Evolutionary conservation across 2,329 filamentous ascomycete species (phyloP).

Genomic region (Zymoseptoria passerinii): DNA sequence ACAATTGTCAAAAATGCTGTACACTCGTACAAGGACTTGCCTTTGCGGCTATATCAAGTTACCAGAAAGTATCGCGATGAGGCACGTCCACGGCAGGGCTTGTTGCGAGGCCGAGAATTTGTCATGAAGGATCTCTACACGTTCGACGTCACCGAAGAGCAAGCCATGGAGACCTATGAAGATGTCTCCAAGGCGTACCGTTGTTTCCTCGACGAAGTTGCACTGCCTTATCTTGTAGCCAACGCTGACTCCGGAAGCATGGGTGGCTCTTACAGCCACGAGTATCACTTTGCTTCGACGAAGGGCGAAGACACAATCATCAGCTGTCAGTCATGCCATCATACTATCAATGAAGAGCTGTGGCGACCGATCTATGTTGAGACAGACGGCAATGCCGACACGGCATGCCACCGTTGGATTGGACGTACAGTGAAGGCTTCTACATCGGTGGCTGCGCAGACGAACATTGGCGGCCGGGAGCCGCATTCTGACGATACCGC

Average conservation of each 20-base stretch:
- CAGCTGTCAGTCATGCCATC: conserved; percentile 63
- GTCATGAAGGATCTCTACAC: conserved; percentile 98
- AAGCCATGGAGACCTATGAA: conserved; percentile 74
- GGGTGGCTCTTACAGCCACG: conserved; percentile 86
- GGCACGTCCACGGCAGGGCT: conserved; percentile 73
- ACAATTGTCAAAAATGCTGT: conserved; percentile 63
- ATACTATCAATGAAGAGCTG: conserved; percentile 84
- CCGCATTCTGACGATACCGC: conserved; percentile 29
- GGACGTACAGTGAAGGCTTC: conserved; percentile 2
- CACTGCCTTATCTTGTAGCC: conserved; percentile 74
- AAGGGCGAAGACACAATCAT: conserved; percentile 82
- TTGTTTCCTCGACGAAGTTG: conserved; percentile 71
- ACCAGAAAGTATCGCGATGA: conserved; percentile 94
- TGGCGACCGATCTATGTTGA: conserved; percentile 3
- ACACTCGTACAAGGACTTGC: conserved; percentile 77
- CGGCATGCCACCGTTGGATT: conserved; percentile 10
- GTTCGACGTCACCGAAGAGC: conserved; percentile 62
- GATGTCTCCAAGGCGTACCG: conserved; percentile 66
- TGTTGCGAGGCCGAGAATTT: conserved; percentile 84
- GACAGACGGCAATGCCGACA: background rate
- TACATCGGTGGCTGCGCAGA: background rate
- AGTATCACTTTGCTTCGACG: conserved; percentile 75
- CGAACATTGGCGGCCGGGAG: conserved; percentile 42
- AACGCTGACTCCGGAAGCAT: conserved; percentile 93
- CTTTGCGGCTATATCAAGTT: conserved; percentile 83